A percentile compares a stretch with the other conserved stretches of the same genome.
Evolutionary conservation across 1,284 basidiomycete species (phyloP).

Genomic region (Lentinus polychrous): DNA sequence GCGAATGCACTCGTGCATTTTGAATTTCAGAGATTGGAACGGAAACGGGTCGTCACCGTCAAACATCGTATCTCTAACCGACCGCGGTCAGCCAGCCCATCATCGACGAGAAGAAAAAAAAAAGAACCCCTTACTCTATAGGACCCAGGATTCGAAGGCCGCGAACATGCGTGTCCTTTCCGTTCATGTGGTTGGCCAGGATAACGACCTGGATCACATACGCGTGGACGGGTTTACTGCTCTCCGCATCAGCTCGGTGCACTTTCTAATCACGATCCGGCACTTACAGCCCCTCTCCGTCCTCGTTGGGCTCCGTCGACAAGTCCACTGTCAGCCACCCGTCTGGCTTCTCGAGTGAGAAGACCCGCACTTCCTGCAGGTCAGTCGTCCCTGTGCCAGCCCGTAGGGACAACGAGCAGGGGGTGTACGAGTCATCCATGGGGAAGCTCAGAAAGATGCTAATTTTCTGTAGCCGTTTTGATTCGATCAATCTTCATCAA

Average conservation of each 20-base stretch:
- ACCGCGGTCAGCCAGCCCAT: not conserved
- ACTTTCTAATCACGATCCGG: not conserved
- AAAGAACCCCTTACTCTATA: constrained; percentile 50
- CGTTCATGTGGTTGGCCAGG: constrained; percentile 93
- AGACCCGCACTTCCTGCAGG: constrained; percentile 84
- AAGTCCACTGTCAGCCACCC: constrained; percentile 94
- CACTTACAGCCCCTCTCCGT: constrained; percentile 65
- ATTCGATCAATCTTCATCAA: not conserved
- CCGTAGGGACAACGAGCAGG: constrained; percentile 82
- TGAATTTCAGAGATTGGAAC: constrained; percentile 60
- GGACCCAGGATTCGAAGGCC: constrained; percentile 85
- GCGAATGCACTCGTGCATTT: constrained; percentile 73
- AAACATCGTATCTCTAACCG: constrained; percentile 27
- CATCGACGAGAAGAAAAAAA: not conserved
- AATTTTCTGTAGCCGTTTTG: constrained; percentile 61
- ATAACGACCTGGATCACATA: constrained; percentile 91
- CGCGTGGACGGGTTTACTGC: constrained; percentile 79
- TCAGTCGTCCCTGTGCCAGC: constrained; percentile 92
- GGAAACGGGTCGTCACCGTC: constrained; percentile 60
- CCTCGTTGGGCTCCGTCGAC: constrained; percentile 71
- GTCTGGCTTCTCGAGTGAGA: constrained; percentile 84
- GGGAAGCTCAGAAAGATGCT: constrained; percentile 84
- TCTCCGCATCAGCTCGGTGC: no score
- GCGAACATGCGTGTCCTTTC: constrained; percentile 97
- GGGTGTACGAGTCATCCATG: constrained; percentile 96